Percentiles rank a stretch among this genome's conserved stretches.
Evolutionary conservation across 2,329 filamentous ascomycete species (phyloP).

Genomic region (Alternaria dauci): DNA sequence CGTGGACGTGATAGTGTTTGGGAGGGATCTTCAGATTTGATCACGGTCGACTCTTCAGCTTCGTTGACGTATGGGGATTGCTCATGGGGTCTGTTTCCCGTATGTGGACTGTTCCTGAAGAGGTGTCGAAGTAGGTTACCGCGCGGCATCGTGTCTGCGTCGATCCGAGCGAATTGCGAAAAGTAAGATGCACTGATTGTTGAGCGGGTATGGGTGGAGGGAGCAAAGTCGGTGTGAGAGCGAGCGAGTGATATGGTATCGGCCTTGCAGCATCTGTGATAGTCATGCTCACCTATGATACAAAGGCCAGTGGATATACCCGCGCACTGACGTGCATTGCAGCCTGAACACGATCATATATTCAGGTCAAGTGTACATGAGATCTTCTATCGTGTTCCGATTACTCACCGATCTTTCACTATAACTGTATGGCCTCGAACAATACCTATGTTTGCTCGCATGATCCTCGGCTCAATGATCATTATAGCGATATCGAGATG

Average conservation of each 20-base stretch:
- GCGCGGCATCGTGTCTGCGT: slow-evolving; percentile 8
- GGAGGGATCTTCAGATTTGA: neutral
- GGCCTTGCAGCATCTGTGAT: neutral
- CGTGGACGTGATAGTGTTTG: neutral
- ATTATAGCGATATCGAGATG: neutral
- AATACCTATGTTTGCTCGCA: neutral
- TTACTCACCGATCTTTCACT: neutral
- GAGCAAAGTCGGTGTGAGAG: neutral
- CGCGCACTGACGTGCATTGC: neutral
- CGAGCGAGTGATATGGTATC: neutral
- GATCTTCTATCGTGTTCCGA: neutral
- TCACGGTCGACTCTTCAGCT: neutral
- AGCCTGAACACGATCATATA: neutral
- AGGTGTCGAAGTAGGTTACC: slow-evolving; percentile 24
- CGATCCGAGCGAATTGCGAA: neutral
- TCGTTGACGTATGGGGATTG: neutral
- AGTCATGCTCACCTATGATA: neutral
- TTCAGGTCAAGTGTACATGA: neutral
- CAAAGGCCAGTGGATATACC: neutral
- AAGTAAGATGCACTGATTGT: neutral
- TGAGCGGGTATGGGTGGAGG: neutral
- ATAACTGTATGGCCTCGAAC: neutral
- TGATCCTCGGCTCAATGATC: neutral
- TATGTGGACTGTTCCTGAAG: slow-evolving; percentile 21
- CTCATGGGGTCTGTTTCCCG: neutral